phyloP scores from a whole-genome alignment of 108 stramenopile genomes.

The Skeletonema costatum region DNA sequence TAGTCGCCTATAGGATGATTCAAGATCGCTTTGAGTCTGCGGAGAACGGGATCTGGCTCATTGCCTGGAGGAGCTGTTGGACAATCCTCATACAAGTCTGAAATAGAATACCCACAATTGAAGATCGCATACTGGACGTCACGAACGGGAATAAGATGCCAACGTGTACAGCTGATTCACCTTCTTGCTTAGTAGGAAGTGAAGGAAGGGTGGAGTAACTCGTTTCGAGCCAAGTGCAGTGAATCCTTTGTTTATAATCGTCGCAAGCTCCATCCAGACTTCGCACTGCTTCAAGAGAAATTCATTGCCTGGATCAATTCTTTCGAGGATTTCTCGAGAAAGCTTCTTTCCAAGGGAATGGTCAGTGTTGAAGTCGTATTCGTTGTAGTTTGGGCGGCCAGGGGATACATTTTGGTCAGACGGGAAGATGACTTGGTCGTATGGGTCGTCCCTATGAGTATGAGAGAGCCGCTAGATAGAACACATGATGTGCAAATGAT shows the following conservation, averaged over 20 bases:
- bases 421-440: conserved; percentile 59
- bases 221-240: conserved; percentile 52
- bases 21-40: conserved; percentile 55
- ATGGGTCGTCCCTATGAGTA: conserved; percentile 42
- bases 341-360: conserved; percentile 10
- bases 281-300: conserved; percentile 23
- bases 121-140: conserved; percentile 64
- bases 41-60: conserved; percentile 57
- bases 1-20: conserved; percentile 67
- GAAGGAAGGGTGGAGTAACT: conserved; percentile 48
- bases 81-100: conserved; percentile 38
- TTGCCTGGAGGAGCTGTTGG: conserved; percentile 45
- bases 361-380: conserved; percentile 50
- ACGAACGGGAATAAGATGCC: conserved; percentile 52
- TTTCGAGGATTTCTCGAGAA: conserved; percentile 24
- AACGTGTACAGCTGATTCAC: conserved; percentile 50
- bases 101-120: conserved; percentile 44
- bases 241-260: conserved; percentile 51
- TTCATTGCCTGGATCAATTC: conserved; percentile 45
- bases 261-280: conserved; percentile 50
- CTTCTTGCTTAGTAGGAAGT: conserved; percentile 45
- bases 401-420: conserved; percentile 23
- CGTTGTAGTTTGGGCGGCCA: conserved; percentile 37
- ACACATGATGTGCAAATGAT: too few relatives aligned
- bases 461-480: too few relatives aligned